A percentile compares a stretch with the other conserved stretches of the same genome.
Conservation (phyloP, 2,329 filamentous ascomycete species). For the Xylariales sp. region DNA sequence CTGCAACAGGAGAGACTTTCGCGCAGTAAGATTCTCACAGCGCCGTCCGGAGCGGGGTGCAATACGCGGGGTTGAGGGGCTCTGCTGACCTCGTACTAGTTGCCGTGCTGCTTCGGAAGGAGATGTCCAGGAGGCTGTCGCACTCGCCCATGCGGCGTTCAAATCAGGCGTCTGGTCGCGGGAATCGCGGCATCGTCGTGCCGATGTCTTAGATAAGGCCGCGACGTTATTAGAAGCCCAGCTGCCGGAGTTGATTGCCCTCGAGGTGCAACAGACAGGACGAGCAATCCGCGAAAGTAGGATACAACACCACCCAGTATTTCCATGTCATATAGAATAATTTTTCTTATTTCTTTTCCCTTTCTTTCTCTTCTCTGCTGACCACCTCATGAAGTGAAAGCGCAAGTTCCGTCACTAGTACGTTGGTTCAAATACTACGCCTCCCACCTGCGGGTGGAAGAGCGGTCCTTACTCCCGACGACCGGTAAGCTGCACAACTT, state of each 20-base stretch:
- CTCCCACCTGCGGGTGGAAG: slow-evolving; percentile 73
- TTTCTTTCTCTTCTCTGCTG: not conserved
- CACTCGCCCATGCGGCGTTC: slow-evolving; percentile 59
- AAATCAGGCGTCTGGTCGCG: slow-evolving; percentile 66
- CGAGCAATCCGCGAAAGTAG: slow-evolving; percentile 71
- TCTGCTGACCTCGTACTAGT: slow-evolving; percentile 44
- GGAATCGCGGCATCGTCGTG: slow-evolving; percentile 66
- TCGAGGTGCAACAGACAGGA: slow-evolving; percentile 76
- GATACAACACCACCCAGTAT: not conserved
- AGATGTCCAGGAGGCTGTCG: slow-evolving; percentile 58
- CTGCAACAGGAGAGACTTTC: slow-evolving; percentile 64
- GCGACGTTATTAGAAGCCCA: slow-evolving; percentile 64
- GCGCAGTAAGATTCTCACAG: slow-evolving; percentile 55
- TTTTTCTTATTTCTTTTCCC: not conserved
- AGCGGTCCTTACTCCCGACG: slow-evolving; percentile 74
- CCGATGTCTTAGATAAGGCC: slow-evolving; percentile 70
- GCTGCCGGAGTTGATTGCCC: slow-evolving; percentile 67
- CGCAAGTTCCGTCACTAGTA: slow-evolving; percentile 73
- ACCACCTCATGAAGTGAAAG: slow-evolving; percentile 59
- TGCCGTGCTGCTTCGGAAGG: slow-evolving; percentile 60
- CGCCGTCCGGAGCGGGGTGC: not conserved
- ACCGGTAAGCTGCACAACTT: slow-evolving; percentile 69
- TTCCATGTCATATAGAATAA: not conserved
- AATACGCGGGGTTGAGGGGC: not conserved
- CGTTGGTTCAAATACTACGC: slow-evolving; percentile 81